A percentile compares a stretch with the other conserved stretches of the same genome.
phyloP scores from a whole-genome alignment of 768 basidiomycete genomes.

The Mycena indigotica region DNA sequence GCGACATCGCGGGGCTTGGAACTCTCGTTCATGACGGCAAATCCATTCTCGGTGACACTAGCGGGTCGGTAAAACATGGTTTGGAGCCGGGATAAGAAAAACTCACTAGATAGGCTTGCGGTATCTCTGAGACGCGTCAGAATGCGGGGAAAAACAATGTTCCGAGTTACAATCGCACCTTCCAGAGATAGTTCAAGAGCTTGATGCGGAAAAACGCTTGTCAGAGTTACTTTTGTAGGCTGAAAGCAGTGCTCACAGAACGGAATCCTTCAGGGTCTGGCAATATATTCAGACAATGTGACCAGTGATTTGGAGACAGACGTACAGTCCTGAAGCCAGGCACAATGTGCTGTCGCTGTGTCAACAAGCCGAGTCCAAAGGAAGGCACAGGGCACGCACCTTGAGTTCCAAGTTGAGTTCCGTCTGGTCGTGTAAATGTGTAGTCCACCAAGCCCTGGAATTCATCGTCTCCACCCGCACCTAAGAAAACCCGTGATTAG shows the following conservation, averaged over 20 bases:
- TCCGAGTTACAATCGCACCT: slow-evolving; percentile 38
- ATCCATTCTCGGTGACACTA: slow-evolving; percentile 77
- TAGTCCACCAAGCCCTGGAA: slow-evolving; percentile 63
- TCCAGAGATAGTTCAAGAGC: slow-evolving; percentile 72
- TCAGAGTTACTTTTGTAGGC: neutral
- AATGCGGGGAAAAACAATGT: neutral
- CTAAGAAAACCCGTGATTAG: slow-evolving; percentile 30
- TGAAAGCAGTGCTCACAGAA: slow-evolving; percentile 36
- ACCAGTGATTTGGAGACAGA: neutral
- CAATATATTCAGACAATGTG: neutral
- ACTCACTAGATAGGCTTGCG: slow-evolving; percentile 56
- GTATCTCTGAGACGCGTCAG: slow-evolving; percentile 16
- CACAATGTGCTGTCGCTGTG: slow-evolving; percentile 50
- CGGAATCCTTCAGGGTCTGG: slow-evolving; percentile 69
- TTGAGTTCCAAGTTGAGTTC: slow-evolving; percentile 64
- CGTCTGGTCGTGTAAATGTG: slow-evolving; percentile 64
- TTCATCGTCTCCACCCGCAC: slow-evolving; percentile 62
- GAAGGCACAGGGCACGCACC: slow-evolving; percentile 35
- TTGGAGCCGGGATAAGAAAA: neutral
- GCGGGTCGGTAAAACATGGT: slow-evolving; percentile 5
- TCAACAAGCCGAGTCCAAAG: neutral
- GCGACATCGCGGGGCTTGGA: slow-evolving; percentile 54
- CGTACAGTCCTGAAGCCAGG: slow-evolving; percentile 70
- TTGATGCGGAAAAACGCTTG: slow-evolving; percentile 21
- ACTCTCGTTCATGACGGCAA: slow-evolving; percentile 67